Evolutionary conservation across 1,284 basidiomycete genomes (phyloP), one percentile per base, ranked within the genome.

Genomic region (Cutaneotrichosporon curvatum): DNA sequence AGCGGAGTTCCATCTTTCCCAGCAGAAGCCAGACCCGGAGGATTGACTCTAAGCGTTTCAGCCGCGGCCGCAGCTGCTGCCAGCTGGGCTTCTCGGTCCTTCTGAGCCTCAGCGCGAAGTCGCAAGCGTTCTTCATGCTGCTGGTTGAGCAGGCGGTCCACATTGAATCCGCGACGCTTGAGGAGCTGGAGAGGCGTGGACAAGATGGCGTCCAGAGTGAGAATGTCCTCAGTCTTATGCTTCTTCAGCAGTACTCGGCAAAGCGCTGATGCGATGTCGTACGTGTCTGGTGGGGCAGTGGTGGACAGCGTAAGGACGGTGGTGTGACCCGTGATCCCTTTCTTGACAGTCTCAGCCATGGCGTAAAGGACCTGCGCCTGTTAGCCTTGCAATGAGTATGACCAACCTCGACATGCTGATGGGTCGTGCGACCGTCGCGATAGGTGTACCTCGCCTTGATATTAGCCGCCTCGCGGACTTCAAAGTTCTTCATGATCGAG

Each of bases 131-230:
- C 82, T 11, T 82, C 83, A 59, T 81, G 79, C 59, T 92, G 86
- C 58, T 89, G 84, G 51, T 83, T 83, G 43, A 96, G 73, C 48
- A 97, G 94, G 42, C 92, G 80, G 65, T 96, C 91, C 43, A 96
- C 91, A 36, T 70, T 68, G 61, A 60, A 67, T 3, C 67, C 67
- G 52, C 92, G 78, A 46, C 91, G 77, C 65, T 84, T 85, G 45
- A 98, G 73, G 2, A 87, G 82, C 53, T 81, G 79, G 37, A 97
- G 73, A 49, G 92, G 86, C 0, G 91, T 95, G 0, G 87, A 88
- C 11, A 98, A 77, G 38, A 98, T 87, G 0, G 62, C 67, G 46
- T 45, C 43, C 61, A 95, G 85, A 12, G 97, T 69, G 8, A 97
- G 73, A 0, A 84, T 80, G 62, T 95, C 90, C 57, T 88, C 87